These are phyloP conservation scores for Pleurotus ostreatus DNA, from an alignment of 768 basidiomycete species.

Conservation along the genomic window DNA sequence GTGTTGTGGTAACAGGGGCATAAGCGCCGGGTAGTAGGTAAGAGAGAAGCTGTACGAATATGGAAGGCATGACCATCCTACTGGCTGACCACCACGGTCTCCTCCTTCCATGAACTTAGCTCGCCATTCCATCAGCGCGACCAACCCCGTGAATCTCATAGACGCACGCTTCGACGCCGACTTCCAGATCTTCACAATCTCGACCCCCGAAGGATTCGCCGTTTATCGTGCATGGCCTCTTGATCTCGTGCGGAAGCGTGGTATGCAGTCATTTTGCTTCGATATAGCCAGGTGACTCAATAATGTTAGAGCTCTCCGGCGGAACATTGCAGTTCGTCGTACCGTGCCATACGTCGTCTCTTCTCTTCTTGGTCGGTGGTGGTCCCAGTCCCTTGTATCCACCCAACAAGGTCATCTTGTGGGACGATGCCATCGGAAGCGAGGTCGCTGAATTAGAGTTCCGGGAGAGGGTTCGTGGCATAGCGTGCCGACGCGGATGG, in stretches of 20 bases:
- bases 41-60: neutral
- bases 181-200: constrained; percentile 73
- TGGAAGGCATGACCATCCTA: neutral
- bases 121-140: constrained; percentile 77
- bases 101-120: constrained; percentile 72
- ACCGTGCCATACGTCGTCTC: constrained; percentile 76
- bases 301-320: constrained; percentile 59
- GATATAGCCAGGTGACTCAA: constrained; percentile 13
- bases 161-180: constrained; percentile 81
- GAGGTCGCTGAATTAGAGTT: constrained; percentile 91
- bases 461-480: constrained; percentile 74
- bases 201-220: constrained; percentile 79
- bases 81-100: constrained; percentile 1
- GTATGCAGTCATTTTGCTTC: constrained; percentile 34
- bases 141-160: constrained; percentile 68
- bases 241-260: constrained; percentile 76
- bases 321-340: constrained; percentile 76
- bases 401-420: constrained; percentile 87
- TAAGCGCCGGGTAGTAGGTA: too few relatives aligned
- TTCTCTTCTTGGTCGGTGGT: constrained; percentile 84
- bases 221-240: constrained; percentile 77
- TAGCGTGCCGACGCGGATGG: constrained; percentile 81
- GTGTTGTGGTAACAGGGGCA: too few relatives aligned
- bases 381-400: constrained; percentile 87
- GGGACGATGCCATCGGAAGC: constrained; percentile 74